Base-by-base conservation (phyloP, 352 stramenopile species). In the Phytophthora podocarpi region DNA sequence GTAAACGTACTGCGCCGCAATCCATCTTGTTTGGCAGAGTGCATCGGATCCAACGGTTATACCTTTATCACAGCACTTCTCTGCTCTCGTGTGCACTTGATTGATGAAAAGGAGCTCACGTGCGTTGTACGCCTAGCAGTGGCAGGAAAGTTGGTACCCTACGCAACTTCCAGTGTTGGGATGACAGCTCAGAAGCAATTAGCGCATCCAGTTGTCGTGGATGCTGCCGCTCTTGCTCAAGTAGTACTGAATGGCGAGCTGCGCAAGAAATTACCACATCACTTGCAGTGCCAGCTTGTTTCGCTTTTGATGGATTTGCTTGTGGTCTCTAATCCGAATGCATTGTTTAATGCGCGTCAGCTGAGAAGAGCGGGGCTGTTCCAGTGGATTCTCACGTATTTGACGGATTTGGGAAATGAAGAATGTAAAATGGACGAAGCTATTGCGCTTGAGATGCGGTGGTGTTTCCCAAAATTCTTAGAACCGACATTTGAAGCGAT, bases 301-400 rank as follows among this genome's bases (percentile, higher is more conserved):
- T 28, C 58, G 7, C 59, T 77, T 5, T 67, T 94, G 4, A 67
- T 78, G 34, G 57, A 74, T n/a, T 60, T 81, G 3, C 45, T 94
- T 6, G 66, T 78, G 10, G 16, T 51, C 0, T 55, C 60, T 5
- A 94, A 94, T 47, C 78, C 81, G 2, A 94, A 94, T 28, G 70
- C 82, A 9, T 57, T 94, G 11, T 94, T 94, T 49, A 94, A 94
- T 48, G 81, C 74, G 1, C 75, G 85, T 2, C 85, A 92, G 40
- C 28, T 94, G 30, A 79, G 85, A 12, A 71, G 84, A 40, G 59
- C 72, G 4, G 67, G 70, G 1, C 40, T 94, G 2, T 18, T 90
- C 1, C 60, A 58, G 31, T 94, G 85, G 85, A 70, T 87, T 11
- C 43, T 92, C 5, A 40, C 69, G 15, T 89, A 85, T 36, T 15